A percentile compares a stretch with the other conserved stretches of the same genome.
phyloP scores from a whole-genome alignment of 139 green algal species.

The Micractinium conductrix region DNA sequence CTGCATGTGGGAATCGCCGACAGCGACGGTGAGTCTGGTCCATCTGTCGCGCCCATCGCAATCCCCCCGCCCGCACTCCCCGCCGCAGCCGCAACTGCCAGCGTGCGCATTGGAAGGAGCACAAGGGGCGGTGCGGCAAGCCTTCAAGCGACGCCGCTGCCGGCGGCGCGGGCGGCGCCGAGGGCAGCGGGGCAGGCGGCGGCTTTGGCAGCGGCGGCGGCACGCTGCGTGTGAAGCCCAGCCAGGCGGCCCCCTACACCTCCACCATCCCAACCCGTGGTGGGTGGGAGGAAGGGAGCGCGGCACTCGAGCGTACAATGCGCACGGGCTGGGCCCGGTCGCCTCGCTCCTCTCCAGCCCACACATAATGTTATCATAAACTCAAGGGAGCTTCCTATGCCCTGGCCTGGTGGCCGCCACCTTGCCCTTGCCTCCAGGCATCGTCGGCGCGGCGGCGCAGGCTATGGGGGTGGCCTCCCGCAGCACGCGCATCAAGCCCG shows the following conservation, averaged over 20 bases:
- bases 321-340: no score
- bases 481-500: neutral
- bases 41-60: no score
- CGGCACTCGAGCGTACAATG: no score
- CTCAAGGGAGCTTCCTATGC: no score
- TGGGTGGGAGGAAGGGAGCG: no score
- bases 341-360: no score
- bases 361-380: no score
- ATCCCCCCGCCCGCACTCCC: no score
- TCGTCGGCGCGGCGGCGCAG: no score
- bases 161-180: no score
- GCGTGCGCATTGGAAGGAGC: constrained; percentile 9
- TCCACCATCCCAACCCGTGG: neutral
- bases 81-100: constrained; percentile 18
- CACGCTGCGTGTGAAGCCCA: neutral
- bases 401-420: neutral
- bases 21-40: no score
- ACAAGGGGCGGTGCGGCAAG: constrained; percentile 29
- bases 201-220: neutral
- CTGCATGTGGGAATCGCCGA: no score
- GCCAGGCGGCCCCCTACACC: neutral
- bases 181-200: neutral
- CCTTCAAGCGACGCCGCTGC: neutral
- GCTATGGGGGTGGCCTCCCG: neutral
- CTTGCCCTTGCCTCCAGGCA: neutral